Evolutionary conservation across 2,329 filamentous ascomycete species (phyloP).

Genomic region (Coniochaeta hoffmannii): DNA sequence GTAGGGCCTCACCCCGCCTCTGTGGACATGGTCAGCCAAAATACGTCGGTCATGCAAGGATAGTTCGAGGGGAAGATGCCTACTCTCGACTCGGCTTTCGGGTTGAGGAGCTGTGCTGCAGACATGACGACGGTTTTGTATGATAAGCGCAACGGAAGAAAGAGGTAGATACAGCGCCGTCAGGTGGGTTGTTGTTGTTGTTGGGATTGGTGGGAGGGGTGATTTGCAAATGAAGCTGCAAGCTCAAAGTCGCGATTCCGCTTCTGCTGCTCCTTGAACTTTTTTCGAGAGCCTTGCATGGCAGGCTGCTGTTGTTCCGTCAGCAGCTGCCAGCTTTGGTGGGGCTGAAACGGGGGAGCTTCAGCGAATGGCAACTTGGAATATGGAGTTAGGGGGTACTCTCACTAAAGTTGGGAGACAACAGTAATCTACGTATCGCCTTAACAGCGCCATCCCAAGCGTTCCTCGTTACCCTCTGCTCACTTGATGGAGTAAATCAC

Average conservation of each 20-base stretch:
- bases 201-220: background rate
- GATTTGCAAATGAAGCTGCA: conserved; percentile 1
- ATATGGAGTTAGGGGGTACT: background rate
- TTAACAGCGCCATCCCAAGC: background rate
- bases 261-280: background rate
- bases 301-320: background rate
- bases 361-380: background rate
- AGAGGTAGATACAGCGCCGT: background rate
- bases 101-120: conserved; percentile 95
- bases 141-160: background rate
- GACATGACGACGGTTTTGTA: conserved; percentile 56
- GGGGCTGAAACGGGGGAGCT: background rate
- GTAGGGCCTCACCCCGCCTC: conserved; percentile 93
- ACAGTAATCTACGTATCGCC: background rate
- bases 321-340: background rate
- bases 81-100: conserved; percentile 96
- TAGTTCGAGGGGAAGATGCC: conserved; percentile 26
- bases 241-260: background rate
- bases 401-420: background rate
- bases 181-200: background rate
- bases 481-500: too few relatives aligned
- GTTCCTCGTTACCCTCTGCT: too few relatives aligned
- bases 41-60: conserved; percentile 16
- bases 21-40: conserved; percentile 36
- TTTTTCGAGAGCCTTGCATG: conserved; percentile 2